Conservation (phyloP, 495 filamentous ascomycete species). For the Penicillium canescens region DNA sequence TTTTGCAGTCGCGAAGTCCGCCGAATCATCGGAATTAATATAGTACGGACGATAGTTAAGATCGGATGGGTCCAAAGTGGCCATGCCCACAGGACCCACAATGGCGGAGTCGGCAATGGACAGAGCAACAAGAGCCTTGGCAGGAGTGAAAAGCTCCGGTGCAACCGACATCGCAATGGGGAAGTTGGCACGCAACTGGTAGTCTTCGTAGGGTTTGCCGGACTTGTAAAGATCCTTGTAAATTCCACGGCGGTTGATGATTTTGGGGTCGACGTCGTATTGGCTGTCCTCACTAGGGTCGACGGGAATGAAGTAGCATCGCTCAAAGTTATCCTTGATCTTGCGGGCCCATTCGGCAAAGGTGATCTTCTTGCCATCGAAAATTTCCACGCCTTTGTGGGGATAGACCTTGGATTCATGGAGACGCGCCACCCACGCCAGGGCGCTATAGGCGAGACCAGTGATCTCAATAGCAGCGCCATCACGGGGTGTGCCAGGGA, state of each 20-base stretch:
- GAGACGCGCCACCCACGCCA: conserved; percentile 75
- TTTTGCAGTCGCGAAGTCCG: conserved; percentile 85
- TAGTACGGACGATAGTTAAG: conserved; percentile 93
- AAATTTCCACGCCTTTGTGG: conserved; percentile 66
- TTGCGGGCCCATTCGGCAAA: conserved; percentile 78
- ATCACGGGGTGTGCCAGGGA: conserved; percentile 95
- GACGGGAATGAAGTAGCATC: conserved; percentile 81
- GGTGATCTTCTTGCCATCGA: conserved; percentile 57
- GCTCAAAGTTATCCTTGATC: conserved; percentile 86
- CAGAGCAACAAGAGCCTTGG: conserved; percentile 75
- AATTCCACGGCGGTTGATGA: conserved; percentile 88
- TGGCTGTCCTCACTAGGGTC: conserved; percentile 64
- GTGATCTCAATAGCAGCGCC: conserved; percentile 95
- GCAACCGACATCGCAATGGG: conserved; percentile 95
- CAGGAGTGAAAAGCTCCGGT: conserved; percentile 77
- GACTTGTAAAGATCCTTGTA: conserved; percentile 96
- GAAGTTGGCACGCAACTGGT: conserved; percentile 93
- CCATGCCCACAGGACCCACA: conserved; percentile 89
- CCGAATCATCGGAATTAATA: conserved; percentile 88
- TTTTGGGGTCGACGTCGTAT: conserved; percentile 75
- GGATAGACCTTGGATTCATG: conserved; percentile 65
- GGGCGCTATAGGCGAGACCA: conserved; percentile 84
- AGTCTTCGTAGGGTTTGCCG: conserved; percentile 95
- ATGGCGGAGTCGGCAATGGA: conserved; percentile 75
- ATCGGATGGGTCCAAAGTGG: conserved; percentile 90